phyloP scores from a whole-genome alignment of 2,329 filamentous ascomycete species.

The Beauveria rudraprayagi region DNA sequence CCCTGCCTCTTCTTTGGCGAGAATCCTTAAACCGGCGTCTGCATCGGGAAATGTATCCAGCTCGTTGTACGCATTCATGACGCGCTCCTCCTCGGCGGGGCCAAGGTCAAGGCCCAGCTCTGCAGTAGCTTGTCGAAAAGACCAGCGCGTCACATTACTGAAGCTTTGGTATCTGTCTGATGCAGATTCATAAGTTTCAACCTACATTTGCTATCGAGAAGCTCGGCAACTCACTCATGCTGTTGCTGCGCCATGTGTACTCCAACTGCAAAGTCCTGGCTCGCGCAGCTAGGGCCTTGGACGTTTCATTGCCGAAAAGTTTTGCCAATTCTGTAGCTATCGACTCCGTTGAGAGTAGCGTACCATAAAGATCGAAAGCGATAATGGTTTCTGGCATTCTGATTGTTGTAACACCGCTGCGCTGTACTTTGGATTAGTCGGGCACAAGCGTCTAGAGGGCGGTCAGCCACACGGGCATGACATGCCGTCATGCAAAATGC shows the following conservation, averaged over 20 bases:
- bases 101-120: constrained; percentile 43
- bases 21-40: constrained; percentile 37
- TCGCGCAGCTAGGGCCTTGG: constrained; percentile 46
- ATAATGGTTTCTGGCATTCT: constrained; percentile 37
- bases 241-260: constrained; percentile 69
- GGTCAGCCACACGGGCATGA: background rate
- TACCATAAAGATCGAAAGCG: constrained; percentile 71
- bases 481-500: background rate
- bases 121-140: constrained; percentile 56
- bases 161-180: constrained; percentile 47
- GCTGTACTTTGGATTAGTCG: constrained; percentile 4
- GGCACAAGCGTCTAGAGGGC: background rate
- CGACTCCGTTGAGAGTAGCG: constrained; percentile 62
- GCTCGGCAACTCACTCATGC: constrained; percentile 52
- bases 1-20: constrained; percentile 28
- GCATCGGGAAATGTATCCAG: constrained; percentile 61
- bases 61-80: constrained; percentile 58
- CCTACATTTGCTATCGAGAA: background rate
- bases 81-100: constrained; percentile 31
- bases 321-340: constrained; percentile 52
- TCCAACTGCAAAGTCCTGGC: constrained; percentile 68
- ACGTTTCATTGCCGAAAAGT: constrained; percentile 50
- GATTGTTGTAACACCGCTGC: background rate
- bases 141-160: constrained; percentile 50
- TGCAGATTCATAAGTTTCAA: background rate